These are phyloP conservation scores for Aspergillus felis DNA, from an alignment of 2,329 filamentous ascomycete species.

Conservation along the genomic window DNA sequence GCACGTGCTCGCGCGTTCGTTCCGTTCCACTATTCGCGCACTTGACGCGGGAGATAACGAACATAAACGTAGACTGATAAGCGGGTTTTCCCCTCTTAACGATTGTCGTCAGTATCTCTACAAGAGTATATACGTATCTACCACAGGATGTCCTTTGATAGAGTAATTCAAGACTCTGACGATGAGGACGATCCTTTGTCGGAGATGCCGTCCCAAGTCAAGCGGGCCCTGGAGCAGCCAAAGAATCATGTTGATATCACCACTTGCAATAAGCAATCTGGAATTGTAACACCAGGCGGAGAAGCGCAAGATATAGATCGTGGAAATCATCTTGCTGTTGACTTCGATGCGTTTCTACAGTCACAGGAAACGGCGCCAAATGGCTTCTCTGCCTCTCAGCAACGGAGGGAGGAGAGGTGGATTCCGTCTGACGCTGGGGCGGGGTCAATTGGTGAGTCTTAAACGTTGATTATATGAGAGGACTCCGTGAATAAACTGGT, in stretches of 20 bases:
- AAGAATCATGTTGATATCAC: constrained; percentile 9
- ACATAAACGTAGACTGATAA: neutral
- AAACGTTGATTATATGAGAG: neutral
- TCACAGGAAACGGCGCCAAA: constrained; percentile 21
- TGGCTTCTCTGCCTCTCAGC: constrained; percentile 27
- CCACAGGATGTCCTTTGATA: constrained; percentile 31
- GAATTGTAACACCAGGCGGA: neutral
- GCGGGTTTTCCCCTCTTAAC: neutral
- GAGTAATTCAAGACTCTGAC: constrained; percentile 45
- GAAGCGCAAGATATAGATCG: constrained; percentile 5
- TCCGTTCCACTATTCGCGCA: neutral
- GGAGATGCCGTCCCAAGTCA: constrained; percentile 18
- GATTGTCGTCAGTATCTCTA: neutral
- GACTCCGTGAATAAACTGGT: neutral
- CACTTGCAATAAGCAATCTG: constrained; percentile 1
- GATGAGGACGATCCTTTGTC: constrained; percentile 38
- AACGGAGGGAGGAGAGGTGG: constrained; percentile 33
- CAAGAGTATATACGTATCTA: neutral
- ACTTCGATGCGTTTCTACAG: constrained; percentile 38
- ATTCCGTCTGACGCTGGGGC: constrained; percentile 26
- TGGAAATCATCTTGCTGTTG: constrained; percentile 24
- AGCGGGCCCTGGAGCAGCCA: constrained; percentile 14
- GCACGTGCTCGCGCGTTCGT: constrained; percentile 29
- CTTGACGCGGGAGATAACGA: neutral
- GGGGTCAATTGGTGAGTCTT: constrained; percentile 30